Evolutionary conservation across 176 grass and related monocot genomes (phyloP), one percentile per base, ranked within the genome.

Genomic region (Pontederia paniculata): DNA sequence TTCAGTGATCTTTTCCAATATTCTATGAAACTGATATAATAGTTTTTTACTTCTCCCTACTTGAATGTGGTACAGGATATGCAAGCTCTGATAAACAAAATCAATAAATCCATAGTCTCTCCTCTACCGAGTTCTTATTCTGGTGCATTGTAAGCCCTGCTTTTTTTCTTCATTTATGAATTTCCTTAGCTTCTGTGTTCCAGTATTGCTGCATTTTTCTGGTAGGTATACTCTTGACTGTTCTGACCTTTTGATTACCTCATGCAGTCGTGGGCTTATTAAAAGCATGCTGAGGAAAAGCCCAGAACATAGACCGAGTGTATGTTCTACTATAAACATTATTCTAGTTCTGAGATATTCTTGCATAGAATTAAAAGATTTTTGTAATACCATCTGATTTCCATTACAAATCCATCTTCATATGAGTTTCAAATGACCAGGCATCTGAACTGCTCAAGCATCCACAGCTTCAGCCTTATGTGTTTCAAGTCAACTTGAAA

Each of bases 261-360:
- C 17, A 54, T 80, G 63, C 73, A 89, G 91, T 70, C 79, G 79
- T 54, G 86, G 80, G 59, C 83, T 97, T 13, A 73, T 90, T 42
- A 97, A 81, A 76, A 89, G 82, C 74, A 97, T 97, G 91, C 37
- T 89, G 52, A 83, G 86, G 9, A 97, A 65, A 63, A 90, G 50
- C 71, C 91, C 91, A 66, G 82, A 97, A 60, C 82, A 90, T 57
- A 89, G 91, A 52, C 91, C 86, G 71, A 87, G 81, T 76, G 91
- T 96, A 87, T 17, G 75, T 48, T 55, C 48, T 66, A 13, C 17
- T 77, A 67, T 12, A 57, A 23, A 10, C 17, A 62, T 11, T 52
- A 43, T 42, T 11, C 25, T 20, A 13, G 13, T 25, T 3, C 23
- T 56, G 6, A 12, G 22, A 21, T 2, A 43, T 45, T 57, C 55